Percentiles rank a stretch among this genome's conserved stretches.
Conservation (phyloP, 1,139 yeast species). For the Zygoascus sp. region DNA sequence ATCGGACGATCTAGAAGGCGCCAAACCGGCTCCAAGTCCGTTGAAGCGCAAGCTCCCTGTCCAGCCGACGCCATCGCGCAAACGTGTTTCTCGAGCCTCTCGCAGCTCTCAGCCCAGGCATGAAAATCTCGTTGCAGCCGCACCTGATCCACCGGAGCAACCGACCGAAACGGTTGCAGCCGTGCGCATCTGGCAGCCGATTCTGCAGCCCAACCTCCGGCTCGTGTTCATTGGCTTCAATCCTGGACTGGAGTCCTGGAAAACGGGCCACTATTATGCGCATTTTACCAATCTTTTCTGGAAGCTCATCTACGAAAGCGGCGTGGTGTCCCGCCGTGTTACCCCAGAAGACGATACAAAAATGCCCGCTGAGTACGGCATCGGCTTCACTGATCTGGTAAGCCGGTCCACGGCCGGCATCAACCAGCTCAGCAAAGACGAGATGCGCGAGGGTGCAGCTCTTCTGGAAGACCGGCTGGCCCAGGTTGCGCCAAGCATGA, state of each 20-base stretch:
- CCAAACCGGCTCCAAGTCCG: too few species aligned
- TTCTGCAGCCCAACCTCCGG: constrained; percentile 32
- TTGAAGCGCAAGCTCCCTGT: too few species aligned
- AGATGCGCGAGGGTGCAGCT: constrained; percentile 55
- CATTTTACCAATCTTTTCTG: constrained; percentile 68
- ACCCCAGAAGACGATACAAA: constrained; percentile 42
- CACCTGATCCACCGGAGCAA: background rate
- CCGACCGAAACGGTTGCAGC: background rate
- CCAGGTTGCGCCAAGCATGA: constrained; percentile 38
- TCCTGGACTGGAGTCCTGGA: constrained; percentile 65
- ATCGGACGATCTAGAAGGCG: background rate
- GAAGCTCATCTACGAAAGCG: constrained; percentile 56
- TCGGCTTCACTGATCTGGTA: constrained; percentile 73
- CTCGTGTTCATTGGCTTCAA: constrained; percentile 68
- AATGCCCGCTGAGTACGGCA: constrained; percentile 42
- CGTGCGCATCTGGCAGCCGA: constrained; percentile 33
- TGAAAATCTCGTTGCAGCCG: constrained; percentile 1
- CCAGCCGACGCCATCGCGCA: background rate
- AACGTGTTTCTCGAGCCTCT: background rate
- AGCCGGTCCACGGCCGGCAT: constrained; percentile 60
- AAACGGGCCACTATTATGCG: constrained; percentile 67
- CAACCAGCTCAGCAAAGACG: constrained; percentile 48
- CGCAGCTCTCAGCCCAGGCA: too few species aligned
- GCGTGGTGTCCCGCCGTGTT: constrained; percentile 38
- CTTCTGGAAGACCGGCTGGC: constrained; percentile 47